These are phyloP conservation scores for Microcera coccophila DNA, from an alignment of 2,329 filamentous ascomycete species.

Conservation along the genomic window DNA sequence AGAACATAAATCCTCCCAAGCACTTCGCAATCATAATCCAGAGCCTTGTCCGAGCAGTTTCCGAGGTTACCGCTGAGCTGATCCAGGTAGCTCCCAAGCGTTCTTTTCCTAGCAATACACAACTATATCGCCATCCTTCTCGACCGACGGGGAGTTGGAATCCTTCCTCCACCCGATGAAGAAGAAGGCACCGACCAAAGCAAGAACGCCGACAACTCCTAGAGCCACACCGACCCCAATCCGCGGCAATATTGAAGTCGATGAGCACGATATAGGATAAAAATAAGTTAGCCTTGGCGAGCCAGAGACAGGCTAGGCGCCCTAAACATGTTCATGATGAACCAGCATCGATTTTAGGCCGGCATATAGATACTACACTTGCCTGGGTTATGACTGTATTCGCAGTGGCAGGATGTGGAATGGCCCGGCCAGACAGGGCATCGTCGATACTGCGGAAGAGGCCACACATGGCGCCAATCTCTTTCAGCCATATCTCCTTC, in stretches of 20 bases:
- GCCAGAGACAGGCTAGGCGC: too few relatives aligned
- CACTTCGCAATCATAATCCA: neutral
- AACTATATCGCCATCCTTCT: neutral
- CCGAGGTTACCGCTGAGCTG: neutral
- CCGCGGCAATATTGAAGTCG: constrained; percentile 2
- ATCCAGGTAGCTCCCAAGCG: neutral
- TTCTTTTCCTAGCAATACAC: neutral
- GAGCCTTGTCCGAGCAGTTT: neutral
- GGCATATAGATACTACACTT: constrained; percentile 2
- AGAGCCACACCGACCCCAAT: neutral
- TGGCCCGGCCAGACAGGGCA: too few relatives aligned
- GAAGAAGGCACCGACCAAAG: neutral
- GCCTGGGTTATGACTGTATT: constrained; percentile 1
- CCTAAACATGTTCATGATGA: too few relatives aligned
- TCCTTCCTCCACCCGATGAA: neutral
- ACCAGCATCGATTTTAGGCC: constrained; percentile 6
- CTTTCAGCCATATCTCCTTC: neutral
- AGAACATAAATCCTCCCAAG: constrained; percentile 5
- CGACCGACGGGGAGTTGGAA: neutral
- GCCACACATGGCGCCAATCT: neutral
- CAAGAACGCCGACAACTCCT: neutral
- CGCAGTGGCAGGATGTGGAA: neutral
- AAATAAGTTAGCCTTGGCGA: too few relatives aligned
- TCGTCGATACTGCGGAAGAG: too few relatives aligned
- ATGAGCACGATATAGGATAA: constrained; percentile 6